phyloP scores from a whole-genome alignment of 2,329 filamentous ascomycete species.

The Aureobasidium zeae region DNA sequence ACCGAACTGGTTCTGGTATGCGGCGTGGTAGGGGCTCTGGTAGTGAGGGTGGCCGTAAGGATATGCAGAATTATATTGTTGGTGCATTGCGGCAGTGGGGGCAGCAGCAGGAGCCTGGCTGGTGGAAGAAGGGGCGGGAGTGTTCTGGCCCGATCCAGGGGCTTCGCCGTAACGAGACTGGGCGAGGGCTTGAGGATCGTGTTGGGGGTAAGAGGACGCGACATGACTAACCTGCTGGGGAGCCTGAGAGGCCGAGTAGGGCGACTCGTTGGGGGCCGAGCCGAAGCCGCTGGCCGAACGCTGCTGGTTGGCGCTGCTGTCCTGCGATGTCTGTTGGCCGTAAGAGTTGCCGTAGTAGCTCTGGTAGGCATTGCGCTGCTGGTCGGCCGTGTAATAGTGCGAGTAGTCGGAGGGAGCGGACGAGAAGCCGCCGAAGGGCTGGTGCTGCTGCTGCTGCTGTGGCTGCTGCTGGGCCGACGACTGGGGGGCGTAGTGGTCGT shows the following conservation, averaged over 20 bases:
- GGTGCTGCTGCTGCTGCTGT: no score
- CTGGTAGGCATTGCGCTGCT: slow-evolving; percentile 64
- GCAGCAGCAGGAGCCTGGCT: slow-evolving; percentile 43
- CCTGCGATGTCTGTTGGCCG: slow-evolving; percentile 44
- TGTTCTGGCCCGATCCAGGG: slow-evolving; percentile 82
- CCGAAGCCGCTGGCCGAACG: slow-evolving; percentile 71
- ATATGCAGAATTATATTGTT: slow-evolving; percentile 45
- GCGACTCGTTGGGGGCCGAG: slow-evolving; percentile 49
- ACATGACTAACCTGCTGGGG: slow-evolving; percentile 35
- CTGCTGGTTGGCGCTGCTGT: slow-evolving; percentile 66
- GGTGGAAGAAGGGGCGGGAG: slow-evolving; percentile 67
- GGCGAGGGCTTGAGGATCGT: slow-evolving; percentile 23
- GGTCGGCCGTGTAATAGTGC: slow-evolving; percentile 72
- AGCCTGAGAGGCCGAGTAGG: slow-evolving; percentile 54
- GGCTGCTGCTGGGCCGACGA: slow-evolving; percentile 52
- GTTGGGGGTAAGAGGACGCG: slow-evolving; percentile 23
- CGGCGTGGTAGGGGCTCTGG: slow-evolving; percentile 51
- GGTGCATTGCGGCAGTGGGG: slow-evolving; percentile 39
- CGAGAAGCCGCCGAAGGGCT: slow-evolving; percentile 56
- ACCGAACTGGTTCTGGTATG: slow-evolving; percentile 54
- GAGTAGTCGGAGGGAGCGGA: slow-evolving; percentile 72
- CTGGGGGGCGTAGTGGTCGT: slow-evolving; percentile 40
- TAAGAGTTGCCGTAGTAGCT: slow-evolving; percentile 53
- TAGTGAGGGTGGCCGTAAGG: slow-evolving; percentile 54
- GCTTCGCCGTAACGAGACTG: slow-evolving; percentile 69